Base-by-base conservation (phyloP, 352 stramenopile species). In the Pythium sukuiense region DNA sequence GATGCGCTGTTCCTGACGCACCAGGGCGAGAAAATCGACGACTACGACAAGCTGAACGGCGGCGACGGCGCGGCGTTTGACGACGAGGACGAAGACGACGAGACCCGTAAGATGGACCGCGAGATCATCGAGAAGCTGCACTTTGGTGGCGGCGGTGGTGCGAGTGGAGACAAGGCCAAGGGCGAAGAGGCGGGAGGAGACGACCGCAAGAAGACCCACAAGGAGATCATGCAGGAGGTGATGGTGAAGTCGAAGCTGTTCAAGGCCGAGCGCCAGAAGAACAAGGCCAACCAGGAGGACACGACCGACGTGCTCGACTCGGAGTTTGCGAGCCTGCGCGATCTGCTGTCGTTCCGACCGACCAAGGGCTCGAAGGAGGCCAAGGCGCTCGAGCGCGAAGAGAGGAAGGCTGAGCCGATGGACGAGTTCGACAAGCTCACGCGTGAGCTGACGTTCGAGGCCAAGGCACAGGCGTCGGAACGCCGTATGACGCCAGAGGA, bases 401-500 rank as follows among this genome's bases (percentile, higher is more conserved):
- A 95, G 6, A 76, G 87, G 39, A 95, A 90, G 55, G 74, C 88
- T 1, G 74, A 75, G 8, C 61, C 67, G 9, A 81, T 92, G 71
- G 91, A 97, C 49, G 85, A 93, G 32, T 97, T 97, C 57, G 88
- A 96, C 55, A 87, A 87, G 49, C 73, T 93, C 9, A 90, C 90
- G 55, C 73, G 76, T 8, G 83, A 92, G 66, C 78, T 95, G 29
- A 83, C 86, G 74, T 97, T 97, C 65, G 92, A 98, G 57, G 81
- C 83, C n/a, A 98, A 98, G 73, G 89, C 89, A 0, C 91, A 96
- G 55, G 95, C 96, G 5, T 97, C 89, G 18, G 96, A 99, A 74
- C 86, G 97, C 24, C 97, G 90, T 0, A 95, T 98, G 84, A 98
- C 93, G 32, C 84, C 90, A 0, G 97, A 99, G 73, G 97, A 99